These are phyloP conservation scores for Candida endomychidarum DNA, from an alignment of 805 yeast genomes.

Conservation along the genomic window DNA sequence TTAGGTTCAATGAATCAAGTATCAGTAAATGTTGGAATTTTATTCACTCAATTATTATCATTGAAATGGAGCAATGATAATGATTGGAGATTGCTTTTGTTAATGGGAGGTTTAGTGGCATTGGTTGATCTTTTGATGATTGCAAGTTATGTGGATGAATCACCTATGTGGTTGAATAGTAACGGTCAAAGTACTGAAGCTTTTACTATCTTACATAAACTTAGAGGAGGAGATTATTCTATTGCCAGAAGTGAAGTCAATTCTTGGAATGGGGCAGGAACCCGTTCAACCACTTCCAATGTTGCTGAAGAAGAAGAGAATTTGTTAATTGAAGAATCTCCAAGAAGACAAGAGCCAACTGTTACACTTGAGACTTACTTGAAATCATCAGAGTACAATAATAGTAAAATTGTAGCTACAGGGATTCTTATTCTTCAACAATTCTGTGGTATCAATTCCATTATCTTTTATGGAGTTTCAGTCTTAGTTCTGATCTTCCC, in stretches of 20 bases:
- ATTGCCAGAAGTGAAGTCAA: conserved; percentile 37
- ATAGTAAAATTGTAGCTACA: conserved; percentile 65
- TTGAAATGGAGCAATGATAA: conserved; percentile 60
- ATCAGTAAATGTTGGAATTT: conserved; percentile 80
- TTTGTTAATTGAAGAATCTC: conserved; percentile 8
- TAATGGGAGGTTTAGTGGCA: conserved; percentile 60
- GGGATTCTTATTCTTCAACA: conserved; percentile 83
- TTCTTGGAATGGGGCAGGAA: conserved; percentile 25
- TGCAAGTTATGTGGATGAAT: conserved; percentile 55
- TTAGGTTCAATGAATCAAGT: conserved; percentile 91
- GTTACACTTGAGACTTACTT: conserved; percentile 46
- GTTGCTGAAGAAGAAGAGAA: conserved; percentile 15
- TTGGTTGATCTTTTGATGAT: conserved; percentile 43
- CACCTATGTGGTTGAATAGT: conserved; percentile 78
- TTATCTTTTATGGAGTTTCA: conserved; percentile 89
- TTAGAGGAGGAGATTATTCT: conserved; percentile 41
- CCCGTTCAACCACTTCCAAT: conserved; percentile 10
- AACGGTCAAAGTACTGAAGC: conserved; percentile 48
- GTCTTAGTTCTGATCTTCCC: conserved; percentile 76
- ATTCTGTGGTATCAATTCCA: conserved; percentile 88
- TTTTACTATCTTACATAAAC: conserved; percentile 30
- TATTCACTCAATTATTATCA: conserved; percentile 76
- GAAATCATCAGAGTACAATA: conserved; percentile 48
- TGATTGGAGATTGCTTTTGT: conserved; percentile 72
- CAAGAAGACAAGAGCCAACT: neutral